A percentile compares a stretch with the other conserved stretches of the same genome.
These are phyloP conservation scores for Pythium brassicae DNA, from an alignment of 352 stramenopile genomes.

Conservation along the genomic window DNA sequence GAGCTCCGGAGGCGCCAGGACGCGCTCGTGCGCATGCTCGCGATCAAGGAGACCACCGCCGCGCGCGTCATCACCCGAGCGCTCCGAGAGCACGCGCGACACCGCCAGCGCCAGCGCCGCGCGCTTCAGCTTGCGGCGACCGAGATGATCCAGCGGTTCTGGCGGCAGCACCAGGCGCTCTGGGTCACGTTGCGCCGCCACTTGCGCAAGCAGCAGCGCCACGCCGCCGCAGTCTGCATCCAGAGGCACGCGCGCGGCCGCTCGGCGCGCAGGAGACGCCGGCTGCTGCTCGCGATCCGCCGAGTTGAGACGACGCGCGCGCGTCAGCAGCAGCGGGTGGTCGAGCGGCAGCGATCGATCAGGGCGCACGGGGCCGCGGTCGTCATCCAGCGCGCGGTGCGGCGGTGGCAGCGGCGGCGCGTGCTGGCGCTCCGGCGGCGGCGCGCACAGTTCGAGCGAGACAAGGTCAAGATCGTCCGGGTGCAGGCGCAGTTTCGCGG, in stretches of 20 bases:
- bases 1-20: slow-evolving; percentile 48
- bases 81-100: slow-evolving; percentile 22
- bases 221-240: slow-evolving; percentile 36
- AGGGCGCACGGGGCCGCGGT: slow-evolving; percentile 35
- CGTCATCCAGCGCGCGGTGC: slow-evolving; percentile 38
- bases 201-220: slow-evolving; percentile 26
- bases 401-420: slow-evolving; percentile 29
- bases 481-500: slow-evolving; percentile 54
- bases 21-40: slow-evolving; percentile 32
- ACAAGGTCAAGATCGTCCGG: slow-evolving; percentile 48
- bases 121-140: slow-evolving; percentile 19
- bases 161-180: slow-evolving; percentile 34
- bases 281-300: slow-evolving; percentile 37
- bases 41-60: slow-evolving; percentile 37
- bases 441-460: slow-evolving; percentile 54
- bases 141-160: slow-evolving; percentile 43
- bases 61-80: slow-evolving; percentile 41
- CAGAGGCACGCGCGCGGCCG: slow-evolving; percentile 32
- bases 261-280: slow-evolving; percentile 23
- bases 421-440: slow-evolving; percentile 32
- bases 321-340: slow-evolving; percentile 4
- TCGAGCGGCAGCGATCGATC: slow-evolving; percentile 5
- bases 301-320: slow-evolving; percentile 19
- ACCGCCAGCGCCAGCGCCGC: slow-evolving; percentile 4
- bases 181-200: slow-evolving; percentile 45